These are phyloP conservation scores for Suillus paluster DNA, from an alignment of 768 basidiomycete genomes.

Conservation along the genomic window DNA sequence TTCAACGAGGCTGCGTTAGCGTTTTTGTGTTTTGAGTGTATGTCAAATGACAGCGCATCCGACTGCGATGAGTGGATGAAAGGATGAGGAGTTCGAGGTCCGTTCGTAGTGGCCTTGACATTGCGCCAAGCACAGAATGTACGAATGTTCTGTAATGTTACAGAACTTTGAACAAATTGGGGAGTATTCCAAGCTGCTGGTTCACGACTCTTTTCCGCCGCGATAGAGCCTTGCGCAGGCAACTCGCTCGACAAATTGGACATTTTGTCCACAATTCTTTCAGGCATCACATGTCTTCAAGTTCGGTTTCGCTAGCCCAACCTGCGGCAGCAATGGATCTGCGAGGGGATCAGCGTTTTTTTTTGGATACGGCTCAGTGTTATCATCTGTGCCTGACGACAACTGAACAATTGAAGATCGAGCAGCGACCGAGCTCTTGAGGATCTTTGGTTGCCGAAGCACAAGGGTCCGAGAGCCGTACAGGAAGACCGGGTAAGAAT, in stretches of 20 bases:
- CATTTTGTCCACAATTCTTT: neutral
- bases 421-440: neutral
- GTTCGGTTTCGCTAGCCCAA: neutral
- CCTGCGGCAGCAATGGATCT: neutral
- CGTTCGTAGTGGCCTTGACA: neutral
- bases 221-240: neutral
- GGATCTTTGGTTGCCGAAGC: slow-evolving; percentile 1
- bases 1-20: neutral
- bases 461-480: slow-evolving; percentile 5
- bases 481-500: slow-evolving; percentile 5
- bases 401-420: neutral
- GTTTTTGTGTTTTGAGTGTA: neutral
- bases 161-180: neutral
- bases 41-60: neutral
- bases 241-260: neutral
- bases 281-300: neutral
- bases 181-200: slow-evolving; percentile 1
- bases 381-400: neutral
- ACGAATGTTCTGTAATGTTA: neutral
- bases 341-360: neutral
- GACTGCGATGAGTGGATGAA: neutral
- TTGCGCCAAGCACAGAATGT: neutral
- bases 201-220: neutral
- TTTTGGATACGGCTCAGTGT: neutral
- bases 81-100: slow-evolving; percentile 2